A percentile compares a stretch with the other conserved stretches of the same genome.
phyloP scores from a whole-genome alignment of 352 stramenopile species.

The Saprolegnia parasitica region DNA sequence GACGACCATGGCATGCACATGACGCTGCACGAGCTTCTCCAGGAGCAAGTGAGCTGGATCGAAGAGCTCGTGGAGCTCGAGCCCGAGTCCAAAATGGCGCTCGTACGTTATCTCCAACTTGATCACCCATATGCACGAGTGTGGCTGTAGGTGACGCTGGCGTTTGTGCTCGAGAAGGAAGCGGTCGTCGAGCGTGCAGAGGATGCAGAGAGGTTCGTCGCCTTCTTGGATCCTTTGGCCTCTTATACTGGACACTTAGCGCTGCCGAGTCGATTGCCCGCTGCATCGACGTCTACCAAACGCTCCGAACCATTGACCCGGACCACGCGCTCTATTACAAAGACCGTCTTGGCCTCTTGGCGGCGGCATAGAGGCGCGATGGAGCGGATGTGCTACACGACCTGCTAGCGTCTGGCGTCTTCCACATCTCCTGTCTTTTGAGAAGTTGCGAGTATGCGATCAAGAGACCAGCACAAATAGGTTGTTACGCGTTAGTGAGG shows the following conservation, averaged over 20 bases:
- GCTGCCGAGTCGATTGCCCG: not conserved
- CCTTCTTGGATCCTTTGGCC: not conserved
- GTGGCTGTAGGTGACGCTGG: conserved; percentile 26
- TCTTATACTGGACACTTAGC: not conserved
- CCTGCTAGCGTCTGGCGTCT: too few species aligned
- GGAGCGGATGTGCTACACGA: too few species aligned
- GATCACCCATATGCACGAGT: conserved; percentile 47
- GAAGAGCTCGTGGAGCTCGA: conserved; percentile 81
- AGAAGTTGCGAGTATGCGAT: too few species aligned
- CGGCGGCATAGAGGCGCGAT: too few species aligned
- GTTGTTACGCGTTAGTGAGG: not conserved
- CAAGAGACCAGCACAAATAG: too few species aligned
- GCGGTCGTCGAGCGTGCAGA: conserved; percentile 32
- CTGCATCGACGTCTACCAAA: conserved; percentile 47
- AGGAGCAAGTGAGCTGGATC: conserved; percentile 76
- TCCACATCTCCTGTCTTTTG: too few species aligned
- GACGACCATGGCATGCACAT: conserved; percentile 16
- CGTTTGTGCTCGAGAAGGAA: conserved; percentile 29
- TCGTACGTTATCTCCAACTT: conserved; percentile 43
- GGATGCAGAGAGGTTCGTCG: conserved; percentile 20
- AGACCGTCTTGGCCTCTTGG: conserved; percentile 27
- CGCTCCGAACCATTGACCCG: conserved; percentile 44
- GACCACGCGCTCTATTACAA: conserved; percentile 60
- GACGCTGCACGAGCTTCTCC: conserved; percentile 48
- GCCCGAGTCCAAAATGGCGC: conserved; percentile 60